Base-by-base conservation (phyloP, 1,284 basidiomycete species). In the Porogramme epimiltina region DNA sequence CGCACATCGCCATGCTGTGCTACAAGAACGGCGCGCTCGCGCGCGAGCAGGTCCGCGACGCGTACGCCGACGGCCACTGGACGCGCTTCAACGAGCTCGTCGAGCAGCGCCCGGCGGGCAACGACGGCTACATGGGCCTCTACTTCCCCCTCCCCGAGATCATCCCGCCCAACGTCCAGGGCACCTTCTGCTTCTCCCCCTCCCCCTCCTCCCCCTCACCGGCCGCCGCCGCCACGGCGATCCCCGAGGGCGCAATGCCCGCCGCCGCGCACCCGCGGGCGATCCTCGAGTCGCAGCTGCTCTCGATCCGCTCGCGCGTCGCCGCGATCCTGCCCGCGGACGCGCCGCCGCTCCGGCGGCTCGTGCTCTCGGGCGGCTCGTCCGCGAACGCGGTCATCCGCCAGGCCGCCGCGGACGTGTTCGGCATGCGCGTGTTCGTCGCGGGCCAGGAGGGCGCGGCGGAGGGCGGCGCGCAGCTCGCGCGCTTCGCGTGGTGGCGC, bases 111-210 rank as follows among this genome's bases (percentile, higher is more conserved):
- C 76, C 81, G 20, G 73, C 79, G 0, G 87, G 88, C 39, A 82
- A 87, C 71, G 70, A 79, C 65, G 81, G 86, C 31, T 69, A 74
- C 65, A 71, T 82, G 51, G 85, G 85, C 4, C 80, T 87, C 59
- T 90, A 89, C 71, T 93, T 89, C 72, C 82, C 85, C 3, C 76
- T 90, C n/a, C 84, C 84, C 16, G 91, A 94, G 70, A 94, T 94
- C 68, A 92, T 93, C 55, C 88, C 91, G 3, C 81, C 85, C 18
- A 81, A 81, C 51, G 84, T 90, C 16, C 70, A 79, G 5, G 90
- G 91, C 26, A 77, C 82, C 52, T 85, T 83, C 68, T 80, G 81
- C 66, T 92, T 86, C 73, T 55, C 54, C 34, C 42, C 60, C 33
- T 43, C 53, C 36, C 19, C 47, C 15, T 47, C 47, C 23, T n/a